phyloP scores from a whole-genome alignment of 2,329 filamentous ascomycete genomes.

The Colletotrichum shisoi region DNA sequence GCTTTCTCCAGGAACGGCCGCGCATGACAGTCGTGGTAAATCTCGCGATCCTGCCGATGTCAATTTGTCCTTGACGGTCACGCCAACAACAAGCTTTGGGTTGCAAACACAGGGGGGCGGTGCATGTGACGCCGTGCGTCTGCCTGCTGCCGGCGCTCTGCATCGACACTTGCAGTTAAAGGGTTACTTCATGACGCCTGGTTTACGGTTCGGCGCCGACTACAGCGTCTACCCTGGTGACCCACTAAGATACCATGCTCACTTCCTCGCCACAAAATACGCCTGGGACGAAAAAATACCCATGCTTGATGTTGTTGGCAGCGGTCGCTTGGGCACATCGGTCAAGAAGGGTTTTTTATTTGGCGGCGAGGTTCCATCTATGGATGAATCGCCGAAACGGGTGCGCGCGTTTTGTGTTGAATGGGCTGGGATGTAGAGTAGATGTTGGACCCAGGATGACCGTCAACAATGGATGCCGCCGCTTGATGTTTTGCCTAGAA shows the following conservation, averaged over 20 bases:
- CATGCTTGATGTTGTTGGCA: constrained; percentile 83
- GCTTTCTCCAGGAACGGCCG: no score
- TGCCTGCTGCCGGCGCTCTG: constrained; percentile 60
- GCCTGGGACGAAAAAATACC: constrained; percentile 89
- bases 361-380: constrained; percentile 67
- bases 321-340: constrained; percentile 86
- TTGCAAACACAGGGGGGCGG: constrained; percentile 43
- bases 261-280: constrained; percentile 85
- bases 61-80: constrained; percentile 44
- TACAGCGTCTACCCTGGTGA: constrained; percentile 97
- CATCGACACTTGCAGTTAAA: constrained; percentile 80
- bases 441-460: not conserved
- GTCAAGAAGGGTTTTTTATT: constrained; percentile 96
- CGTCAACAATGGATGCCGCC: not conserved
- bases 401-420: constrained; percentile 85
- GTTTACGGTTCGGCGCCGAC: constrained; percentile 90
- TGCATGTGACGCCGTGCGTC: constrained; percentile 28
- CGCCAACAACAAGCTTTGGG: constrained; percentile 49
- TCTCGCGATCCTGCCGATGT: not conserved
- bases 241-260: constrained; percentile 91
- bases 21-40: constrained; percentile 1
- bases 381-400: constrained; percentile 47
- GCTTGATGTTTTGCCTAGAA: constrained; percentile 3
- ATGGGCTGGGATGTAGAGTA: constrained; percentile 84
- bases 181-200: constrained; percentile 89